phyloP scores from a whole-genome alignment of 169 alveolate species.

The Miamiensis avidus region DNA sequence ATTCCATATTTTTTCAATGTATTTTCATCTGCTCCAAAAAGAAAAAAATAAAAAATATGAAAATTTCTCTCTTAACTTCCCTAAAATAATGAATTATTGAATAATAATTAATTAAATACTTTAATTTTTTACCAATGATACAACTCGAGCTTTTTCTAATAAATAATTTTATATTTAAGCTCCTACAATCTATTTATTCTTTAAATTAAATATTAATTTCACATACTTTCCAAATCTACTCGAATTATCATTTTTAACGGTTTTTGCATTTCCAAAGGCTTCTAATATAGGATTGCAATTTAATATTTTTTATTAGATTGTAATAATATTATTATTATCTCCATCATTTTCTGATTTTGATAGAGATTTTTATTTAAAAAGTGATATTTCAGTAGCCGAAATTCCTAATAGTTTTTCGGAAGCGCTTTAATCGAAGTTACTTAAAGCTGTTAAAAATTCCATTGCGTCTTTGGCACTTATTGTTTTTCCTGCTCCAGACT shows the following conservation, averaged over 20 bases:
- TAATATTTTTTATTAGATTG: slow-evolving; percentile 88
- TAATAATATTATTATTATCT: slow-evolving; percentile 67
- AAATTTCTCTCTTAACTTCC: slow-evolving; percentile 79
- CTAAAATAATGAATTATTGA: no score
- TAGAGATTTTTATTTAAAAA: slow-evolving; percentile 3
- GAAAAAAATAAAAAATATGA: slow-evolving; percentile 78
- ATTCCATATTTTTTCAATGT: slow-evolving; percentile 6
- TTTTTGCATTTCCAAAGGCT: slow-evolving; percentile 99
- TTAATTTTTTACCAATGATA: slow-evolving; percentile 62
- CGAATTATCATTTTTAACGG: slow-evolving; percentile 97
- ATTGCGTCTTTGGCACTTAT: slow-evolving; percentile 96
- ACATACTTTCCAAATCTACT: slow-evolving; percentile 98
- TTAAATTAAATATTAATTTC: slow-evolving; percentile 82
- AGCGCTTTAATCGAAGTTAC: slow-evolving; percentile 38
- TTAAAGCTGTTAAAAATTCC: slow-evolving; percentile 89
- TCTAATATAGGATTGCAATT: slow-evolving; percentile 97
- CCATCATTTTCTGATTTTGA: slow-evolving; percentile 44
- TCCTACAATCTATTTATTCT: slow-evolving; percentile 90
- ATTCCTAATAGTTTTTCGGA: no score
- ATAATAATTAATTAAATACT: no score
- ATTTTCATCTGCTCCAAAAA: slow-evolving; percentile 54
- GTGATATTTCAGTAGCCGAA: no score
- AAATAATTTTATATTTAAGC: slow-evolving; percentile 83
- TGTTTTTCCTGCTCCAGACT: slow-evolving; percentile 99
- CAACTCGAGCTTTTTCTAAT: slow-evolving; percentile 80